Conservation (phyloP, 1,284 basidiomycete genomes). For the Cutaneotrichosporon spelunceum region DNA sequence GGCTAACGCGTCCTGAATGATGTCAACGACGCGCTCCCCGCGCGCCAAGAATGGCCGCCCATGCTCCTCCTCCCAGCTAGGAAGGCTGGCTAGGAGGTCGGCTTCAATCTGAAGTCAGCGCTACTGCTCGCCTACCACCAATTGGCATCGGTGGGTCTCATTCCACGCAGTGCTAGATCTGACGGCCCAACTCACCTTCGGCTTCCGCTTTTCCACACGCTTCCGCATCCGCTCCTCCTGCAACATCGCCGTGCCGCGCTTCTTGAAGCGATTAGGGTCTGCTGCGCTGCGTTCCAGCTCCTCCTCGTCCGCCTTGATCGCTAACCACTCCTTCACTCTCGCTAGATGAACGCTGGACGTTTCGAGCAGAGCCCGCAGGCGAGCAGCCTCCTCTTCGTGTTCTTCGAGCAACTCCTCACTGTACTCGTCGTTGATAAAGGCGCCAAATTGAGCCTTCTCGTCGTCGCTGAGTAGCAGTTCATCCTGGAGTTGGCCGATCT, state of each 20-base stretch:
- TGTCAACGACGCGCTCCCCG: slow-evolving; percentile 75
- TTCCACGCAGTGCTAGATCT: background rate
- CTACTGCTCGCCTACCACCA: background rate
- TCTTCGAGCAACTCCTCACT: slow-evolving; percentile 81
- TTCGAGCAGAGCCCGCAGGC: slow-evolving; percentile 74
- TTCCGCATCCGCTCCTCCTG: slow-evolving; percentile 98
- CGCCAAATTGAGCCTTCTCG: slow-evolving; percentile 74
- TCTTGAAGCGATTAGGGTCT: slow-evolving; percentile 49
- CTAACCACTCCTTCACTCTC: slow-evolving; percentile 80
- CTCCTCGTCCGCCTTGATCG: slow-evolving; percentile 84
- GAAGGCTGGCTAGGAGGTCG: slow-evolving; percentile 74
- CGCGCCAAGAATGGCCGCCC: slow-evolving; percentile 77
- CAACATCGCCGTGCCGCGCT: slow-evolving; percentile 67
- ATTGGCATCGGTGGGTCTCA: too few species aligned
- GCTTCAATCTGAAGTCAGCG: slow-evolving; percentile 67
- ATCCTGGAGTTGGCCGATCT: slow-evolving; percentile 80
- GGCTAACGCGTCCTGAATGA: slow-evolving; percentile 67
- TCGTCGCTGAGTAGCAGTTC: slow-evolving; percentile 79
- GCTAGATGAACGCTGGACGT: slow-evolving; percentile 73
- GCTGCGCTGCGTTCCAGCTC: slow-evolving; percentile 62
- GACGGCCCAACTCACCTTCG: slow-evolving; percentile 62
- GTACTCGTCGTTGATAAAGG: slow-evolving; percentile 78
- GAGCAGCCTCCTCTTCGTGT: slow-evolving; percentile 82
- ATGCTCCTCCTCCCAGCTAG: slow-evolving; percentile 80
- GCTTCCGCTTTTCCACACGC: slow-evolving; percentile 89